Evolutionary conservation across 2,329 filamentous ascomycete species (phyloP).

Genomic region (Penicillium vulpinum): DNA sequence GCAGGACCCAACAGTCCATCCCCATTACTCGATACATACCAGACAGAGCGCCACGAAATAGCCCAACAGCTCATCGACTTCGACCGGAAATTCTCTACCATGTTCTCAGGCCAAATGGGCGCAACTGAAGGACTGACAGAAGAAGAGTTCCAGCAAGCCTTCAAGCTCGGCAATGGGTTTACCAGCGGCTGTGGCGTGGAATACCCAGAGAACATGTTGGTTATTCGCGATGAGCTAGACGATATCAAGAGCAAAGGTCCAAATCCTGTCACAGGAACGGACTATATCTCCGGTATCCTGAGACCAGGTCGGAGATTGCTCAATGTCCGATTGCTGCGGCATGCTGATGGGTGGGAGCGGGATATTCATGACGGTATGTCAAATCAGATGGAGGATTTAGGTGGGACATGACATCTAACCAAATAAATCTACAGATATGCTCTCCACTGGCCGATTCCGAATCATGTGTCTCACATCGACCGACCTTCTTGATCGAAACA

Average conservation of each 20-base stretch:
- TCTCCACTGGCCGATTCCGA: slow-evolving; percentile 39
- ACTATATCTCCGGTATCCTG: slow-evolving; percentile 37
- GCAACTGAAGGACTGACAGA: slow-evolving; percentile 29
- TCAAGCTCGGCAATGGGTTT: slow-evolving; percentile 37
- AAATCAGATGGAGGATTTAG: not conserved
- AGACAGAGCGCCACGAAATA: slow-evolving; percentile 37
- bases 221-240: slow-evolving; percentile 21
- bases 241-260: slow-evolving; percentile 1
- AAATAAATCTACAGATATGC: slow-evolving; percentile 23
- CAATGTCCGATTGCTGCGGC: slow-evolving; percentile 32
- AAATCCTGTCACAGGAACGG: slow-evolving; percentile 28
- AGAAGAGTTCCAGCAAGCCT: slow-evolving; percentile 36
- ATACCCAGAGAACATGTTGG: slow-evolving; percentile 31
- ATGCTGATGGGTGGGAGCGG: slow-evolving; percentile 36
- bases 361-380: slow-evolving; percentile 33
- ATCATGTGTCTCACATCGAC: slow-evolving; percentile 35
- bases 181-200: slow-evolving; percentile 42
- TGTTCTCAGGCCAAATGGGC: slow-evolving; percentile 40
- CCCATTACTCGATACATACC: slow-evolving; percentile 37
- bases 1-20: slow-evolving; percentile 8
- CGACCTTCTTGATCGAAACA: slow-evolving; percentile 33
- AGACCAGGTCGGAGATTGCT: slow-evolving; percentile 34
- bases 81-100: slow-evolving; percentile 39
- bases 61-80: slow-evolving; percentile 42
- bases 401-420: not conserved